Evolutionary conservation across 768 basidiomycete genomes (phyloP).

Genomic region (Psilocybe subaeruginosa): DNA sequence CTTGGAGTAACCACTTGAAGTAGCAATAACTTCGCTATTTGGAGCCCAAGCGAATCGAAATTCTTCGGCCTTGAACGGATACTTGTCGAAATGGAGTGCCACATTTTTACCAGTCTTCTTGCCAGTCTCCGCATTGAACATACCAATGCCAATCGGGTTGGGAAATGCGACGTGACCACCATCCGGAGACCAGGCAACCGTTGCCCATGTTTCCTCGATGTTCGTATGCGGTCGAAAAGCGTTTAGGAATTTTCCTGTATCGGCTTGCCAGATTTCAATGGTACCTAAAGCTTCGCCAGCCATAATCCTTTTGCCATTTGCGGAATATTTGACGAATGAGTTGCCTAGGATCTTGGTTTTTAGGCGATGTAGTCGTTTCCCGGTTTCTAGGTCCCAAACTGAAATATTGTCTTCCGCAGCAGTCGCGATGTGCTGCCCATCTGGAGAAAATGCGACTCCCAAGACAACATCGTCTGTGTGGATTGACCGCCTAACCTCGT

Average conservation of each 20-base stretch:
- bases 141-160: background rate
- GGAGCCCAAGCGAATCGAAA: background rate
- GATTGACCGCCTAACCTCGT: background rate
- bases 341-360: background rate
- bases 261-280: background rate
- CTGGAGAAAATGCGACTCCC: background rate
- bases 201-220: background rate
- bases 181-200: background rate
- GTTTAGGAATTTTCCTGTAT: background rate
- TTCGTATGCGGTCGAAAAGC: background rate
- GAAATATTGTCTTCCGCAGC: background rate
- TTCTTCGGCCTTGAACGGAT: background rate
- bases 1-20: background rate
- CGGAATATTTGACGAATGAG: background rate
- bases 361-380: background rate
- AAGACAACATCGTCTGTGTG: too few species aligned
- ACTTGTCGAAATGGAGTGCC: background rate
- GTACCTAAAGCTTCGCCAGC: background rate
- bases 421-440: background rate
- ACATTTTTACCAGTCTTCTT: background rate
- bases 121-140: background rate
- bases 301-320: background rate
- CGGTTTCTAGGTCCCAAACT: conserved; percentile 1
- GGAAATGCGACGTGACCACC: background rate
- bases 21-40: background rate